These are phyloP conservation scores for Phytophthora podocarpi DNA, from an alignment of 352 stramenopile species.

Conservation along the genomic window DNA sequence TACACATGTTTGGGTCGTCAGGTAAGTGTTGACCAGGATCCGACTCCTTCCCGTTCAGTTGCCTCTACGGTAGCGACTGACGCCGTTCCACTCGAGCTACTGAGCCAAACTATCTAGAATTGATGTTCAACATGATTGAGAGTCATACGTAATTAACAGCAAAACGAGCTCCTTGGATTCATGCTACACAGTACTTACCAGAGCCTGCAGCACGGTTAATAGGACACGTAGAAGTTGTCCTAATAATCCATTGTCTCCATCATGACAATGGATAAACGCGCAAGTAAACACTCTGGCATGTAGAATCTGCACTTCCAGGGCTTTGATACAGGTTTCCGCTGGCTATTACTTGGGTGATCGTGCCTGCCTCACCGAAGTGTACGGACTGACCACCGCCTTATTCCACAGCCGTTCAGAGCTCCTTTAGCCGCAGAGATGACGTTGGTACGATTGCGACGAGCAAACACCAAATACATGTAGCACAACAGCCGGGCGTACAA, in stretches of 20 bases:
- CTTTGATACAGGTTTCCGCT: too few species aligned
- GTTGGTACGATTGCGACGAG: neutral
- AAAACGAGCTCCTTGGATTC: too few species aligned
- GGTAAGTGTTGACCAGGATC: constrained; percentile 18
- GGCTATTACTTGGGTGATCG: too few species aligned
- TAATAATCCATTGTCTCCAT: too few species aligned
- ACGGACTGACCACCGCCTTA: constrained; percentile 13
- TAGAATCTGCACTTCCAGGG: constrained; percentile 12
- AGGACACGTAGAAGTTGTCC: too few species aligned
- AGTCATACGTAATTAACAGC: too few species aligned
- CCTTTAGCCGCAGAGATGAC: constrained; percentile 17
- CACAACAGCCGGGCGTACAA: constrained; percentile 14
- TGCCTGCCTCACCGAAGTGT: neutral
- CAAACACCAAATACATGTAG: neutral
- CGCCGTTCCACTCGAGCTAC: too few species aligned
- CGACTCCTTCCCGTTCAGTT: too few species aligned
- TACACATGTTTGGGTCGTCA: constrained; percentile 5
- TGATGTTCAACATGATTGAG: too few species aligned
- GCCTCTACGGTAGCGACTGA: neutral
- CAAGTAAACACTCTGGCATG: constrained; percentile 1
- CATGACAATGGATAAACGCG: neutral
- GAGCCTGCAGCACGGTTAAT: too few species aligned
- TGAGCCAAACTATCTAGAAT: too few species aligned
- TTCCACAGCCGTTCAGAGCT: constrained; percentile 9
- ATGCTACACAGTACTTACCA: too few species aligned